Evolutionary conservation across 306 rosid species (phyloP).

Genomic region (Prunus fruticosa): DNA sequence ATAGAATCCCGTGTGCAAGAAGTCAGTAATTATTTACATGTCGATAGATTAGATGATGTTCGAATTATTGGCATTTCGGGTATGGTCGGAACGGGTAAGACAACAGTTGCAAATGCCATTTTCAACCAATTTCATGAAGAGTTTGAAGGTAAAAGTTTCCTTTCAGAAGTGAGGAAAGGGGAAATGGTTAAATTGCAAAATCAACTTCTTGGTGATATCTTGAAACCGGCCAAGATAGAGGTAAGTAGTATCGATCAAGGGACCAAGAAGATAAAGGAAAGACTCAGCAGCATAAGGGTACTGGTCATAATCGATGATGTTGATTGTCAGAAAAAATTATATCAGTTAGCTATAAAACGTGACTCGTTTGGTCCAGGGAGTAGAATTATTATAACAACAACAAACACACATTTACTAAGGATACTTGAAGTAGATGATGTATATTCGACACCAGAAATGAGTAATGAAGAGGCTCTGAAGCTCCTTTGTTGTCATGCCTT

Average conservation of each 20-base stretch:
- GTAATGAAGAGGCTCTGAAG: constrained; percentile 9
- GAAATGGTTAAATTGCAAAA: neutral
- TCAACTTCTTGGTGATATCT: constrained; percentile 12
- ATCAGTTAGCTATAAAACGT: neutral
- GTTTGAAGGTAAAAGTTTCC: constrained; percentile 13
- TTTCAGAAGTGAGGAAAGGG: constrained; percentile 1
- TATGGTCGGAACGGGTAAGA: constrained; percentile 1
- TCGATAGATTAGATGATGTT: neutral
- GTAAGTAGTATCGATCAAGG: neutral
- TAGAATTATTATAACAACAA: constrained; percentile 28
- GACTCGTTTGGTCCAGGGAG: constrained; percentile 19
- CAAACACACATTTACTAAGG: neutral
- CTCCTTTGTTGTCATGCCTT: constrained; percentile 37
- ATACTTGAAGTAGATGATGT: neutral
- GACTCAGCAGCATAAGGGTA: neutral
- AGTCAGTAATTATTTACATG: neutral
- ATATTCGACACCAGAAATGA: neutral
- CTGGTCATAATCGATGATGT: constrained; percentile 22
- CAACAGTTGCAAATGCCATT: constrained; percentile 18
- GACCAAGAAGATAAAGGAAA: neutral
- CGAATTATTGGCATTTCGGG: neutral
- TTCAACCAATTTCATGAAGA: constrained; percentile 3
- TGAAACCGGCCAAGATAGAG: neutral
- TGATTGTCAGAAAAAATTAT: neutral
- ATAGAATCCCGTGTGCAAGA: neutral